Evolutionary conservation across 1,139 yeast genomes (phyloP), one percentile per base, ranked within the genome.

Genomic region (Diutina mesorugosa): DNA sequence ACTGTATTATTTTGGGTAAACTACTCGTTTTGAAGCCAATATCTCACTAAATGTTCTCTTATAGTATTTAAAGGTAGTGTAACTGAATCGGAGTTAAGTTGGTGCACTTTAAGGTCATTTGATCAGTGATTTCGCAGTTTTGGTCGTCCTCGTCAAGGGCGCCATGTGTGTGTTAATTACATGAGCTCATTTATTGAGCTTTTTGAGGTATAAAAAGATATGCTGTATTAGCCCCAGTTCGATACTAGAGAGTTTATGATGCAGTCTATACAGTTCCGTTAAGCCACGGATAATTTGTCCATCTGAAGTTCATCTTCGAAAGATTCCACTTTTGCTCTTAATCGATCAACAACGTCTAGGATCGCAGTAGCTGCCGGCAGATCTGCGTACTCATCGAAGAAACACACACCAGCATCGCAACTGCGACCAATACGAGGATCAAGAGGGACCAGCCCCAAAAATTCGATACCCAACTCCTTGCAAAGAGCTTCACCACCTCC

Each of bases 401-500:
- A 95, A 59, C 89, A 84, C 61, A 81, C 86, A n/a, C 99, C 99
- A 35, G 73, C 65, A 66, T 95, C 99, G 69, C 98, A 90, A 29
- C 93, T 79, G 63, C 76, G 79, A 1, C 98, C 98, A 18, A 95
- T 90, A 59, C 98, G 76, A 14, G 99, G 99, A 70, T 95, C 99
- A 56, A 95, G 75, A 0, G 99, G 99, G 1, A 95, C 97, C 12
- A 89, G 79, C 1, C 99, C 99, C 58, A 95, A 73, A 64, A 85
- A 93, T 26, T 87, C 85, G 30, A 95, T 79, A 8, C 75, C 77
- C 67, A 87, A 70, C 58, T 93, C 99, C 63, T 85, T 72, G 58
- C 98, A 95, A 57, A 95, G 72, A 46, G 84, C 82, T 62, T 81
- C 78, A 7, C 98, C 99, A 21, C 99, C 99, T 16, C 99, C 99